phyloP scores from a whole-genome alignment of 805 yeast genomes.

The Zygotorulaspora danielsina region DNA sequence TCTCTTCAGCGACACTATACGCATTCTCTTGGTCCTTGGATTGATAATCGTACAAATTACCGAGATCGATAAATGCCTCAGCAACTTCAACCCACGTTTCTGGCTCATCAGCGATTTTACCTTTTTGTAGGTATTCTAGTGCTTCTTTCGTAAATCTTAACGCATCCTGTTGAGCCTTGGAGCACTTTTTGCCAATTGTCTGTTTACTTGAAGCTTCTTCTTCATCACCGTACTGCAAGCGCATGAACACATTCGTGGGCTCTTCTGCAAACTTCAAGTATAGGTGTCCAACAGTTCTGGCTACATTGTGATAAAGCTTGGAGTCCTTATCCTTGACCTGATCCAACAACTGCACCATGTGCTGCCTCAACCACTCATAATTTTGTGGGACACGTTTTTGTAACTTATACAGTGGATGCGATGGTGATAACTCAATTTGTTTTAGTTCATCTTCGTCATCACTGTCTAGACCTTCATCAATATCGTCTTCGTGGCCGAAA shows the following conservation, averaged over 20 bases:
- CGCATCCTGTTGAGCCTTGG: constrained; percentile 49
- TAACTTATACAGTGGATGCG: constrained; percentile 54
- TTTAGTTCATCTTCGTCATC: constrained; percentile 44
- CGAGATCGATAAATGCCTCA: constrained; percentile 77
- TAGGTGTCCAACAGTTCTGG: constrained; percentile 57
- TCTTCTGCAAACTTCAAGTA: constrained; percentile 61
- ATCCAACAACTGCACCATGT: constrained; percentile 25
- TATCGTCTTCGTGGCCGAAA: constrained; percentile 52
- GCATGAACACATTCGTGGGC: constrained; percentile 51
- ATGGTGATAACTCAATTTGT: constrained; percentile 38
- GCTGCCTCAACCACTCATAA: constrained; percentile 45
- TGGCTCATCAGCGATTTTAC: constrained; percentile 70
- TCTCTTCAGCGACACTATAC: constrained; percentile 65
- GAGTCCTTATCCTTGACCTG: constrained; percentile 14
- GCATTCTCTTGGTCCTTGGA: constrained; percentile 60
- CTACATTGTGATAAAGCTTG: constrained; percentile 39
- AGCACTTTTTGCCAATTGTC: constrained; percentile 25
- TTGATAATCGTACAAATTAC: constrained; percentile 65
- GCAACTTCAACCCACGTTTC: constrained; percentile 80
- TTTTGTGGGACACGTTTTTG: constrained; percentile 40
- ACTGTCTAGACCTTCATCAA: constrained; percentile 57
- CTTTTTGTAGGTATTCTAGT: constrained; percentile 49
- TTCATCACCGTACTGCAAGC: constrained; percentile 54
- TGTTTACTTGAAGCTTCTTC: constrained; percentile 29
- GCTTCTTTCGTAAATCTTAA: constrained; percentile 49